Conservation (phyloP, 148 eudicot species). For the Beta vulgaris region DNA sequence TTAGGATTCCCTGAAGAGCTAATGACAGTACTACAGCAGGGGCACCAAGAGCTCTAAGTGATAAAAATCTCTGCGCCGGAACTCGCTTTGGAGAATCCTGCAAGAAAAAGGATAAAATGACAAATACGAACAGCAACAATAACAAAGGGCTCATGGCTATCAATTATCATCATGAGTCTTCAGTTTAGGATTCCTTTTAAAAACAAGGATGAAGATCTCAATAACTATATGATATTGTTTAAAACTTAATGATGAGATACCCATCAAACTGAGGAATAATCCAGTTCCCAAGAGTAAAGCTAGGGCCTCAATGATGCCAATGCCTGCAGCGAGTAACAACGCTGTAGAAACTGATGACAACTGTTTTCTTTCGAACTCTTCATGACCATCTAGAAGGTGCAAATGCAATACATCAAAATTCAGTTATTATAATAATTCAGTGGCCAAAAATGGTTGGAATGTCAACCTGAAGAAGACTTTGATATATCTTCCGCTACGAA, state of each 20-base stretch:
- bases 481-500: constrained; percentile 96
- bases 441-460: background rate
- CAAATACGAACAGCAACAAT: too few species aligned
- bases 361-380: constrained; percentile 48
- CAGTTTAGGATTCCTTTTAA: too few species aligned
- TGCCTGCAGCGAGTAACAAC: constrained; percentile 65
- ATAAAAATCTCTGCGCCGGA: constrained; percentile 68
- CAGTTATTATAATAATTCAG: background rate
- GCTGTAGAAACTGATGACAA: constrained; percentile 94
- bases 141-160: background rate
- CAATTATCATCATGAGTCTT: background rate
- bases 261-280: constrained; percentile 77
- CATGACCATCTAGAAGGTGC: constrained; percentile 22
- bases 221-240: background rate
- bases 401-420: background rate
- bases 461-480: constrained; percentile 46
- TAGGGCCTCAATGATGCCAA: constrained; percentile 79
- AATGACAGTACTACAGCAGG: constrained; percentile 91
- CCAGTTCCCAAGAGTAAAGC: constrained; percentile 84
- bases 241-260: constrained; percentile 60
- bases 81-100: constrained; percentile 83
- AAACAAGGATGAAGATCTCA: background rate
- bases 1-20: constrained; percentile 94
- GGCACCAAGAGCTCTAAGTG: constrained; percentile 89
- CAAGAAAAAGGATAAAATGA: constrained; percentile 5